Evolutionary conservation across 139 green algal genomes (phyloP).

Genomic region (Closterium sp.): DNA sequence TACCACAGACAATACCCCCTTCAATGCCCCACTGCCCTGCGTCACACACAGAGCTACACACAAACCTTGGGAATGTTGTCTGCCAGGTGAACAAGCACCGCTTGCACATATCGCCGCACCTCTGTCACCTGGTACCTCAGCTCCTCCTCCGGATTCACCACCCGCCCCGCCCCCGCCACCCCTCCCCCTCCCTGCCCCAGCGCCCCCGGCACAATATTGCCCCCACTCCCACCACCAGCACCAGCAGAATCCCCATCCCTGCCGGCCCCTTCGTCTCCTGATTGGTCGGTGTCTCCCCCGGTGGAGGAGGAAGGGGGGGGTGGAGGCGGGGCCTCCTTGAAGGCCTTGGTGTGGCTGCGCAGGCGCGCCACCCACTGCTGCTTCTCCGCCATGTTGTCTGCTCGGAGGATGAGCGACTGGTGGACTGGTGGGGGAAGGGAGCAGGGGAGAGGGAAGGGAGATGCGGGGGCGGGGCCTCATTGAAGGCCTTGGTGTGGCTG

Average conservation of each 20-base stretch:
- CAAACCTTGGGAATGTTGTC: conserved; percentile 41
- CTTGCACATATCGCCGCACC: conserved; percentile 24
- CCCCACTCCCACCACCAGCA: no score
- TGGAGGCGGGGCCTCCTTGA: not conserved
- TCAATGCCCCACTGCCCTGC: no score
- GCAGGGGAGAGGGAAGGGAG: not conserved
- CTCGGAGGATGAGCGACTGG: conserved; percentile 67
- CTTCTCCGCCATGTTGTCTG: conserved; percentile 72
- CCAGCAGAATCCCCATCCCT: no score
- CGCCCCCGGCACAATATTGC: no score
- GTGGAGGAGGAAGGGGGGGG: no score
- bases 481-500: no score
- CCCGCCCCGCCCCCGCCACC: no score
- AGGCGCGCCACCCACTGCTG: conserved; percentile 74
- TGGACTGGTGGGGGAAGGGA: conserved; percentile 34
- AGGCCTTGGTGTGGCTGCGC: conserved; percentile 17
- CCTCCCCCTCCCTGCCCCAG: no score
- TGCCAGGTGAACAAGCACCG: conserved; percentile 20
- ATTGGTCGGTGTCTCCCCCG: not conserved
- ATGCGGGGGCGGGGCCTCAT: not conserved
- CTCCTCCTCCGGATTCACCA: conserved; percentile 16
- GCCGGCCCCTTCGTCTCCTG: no score
- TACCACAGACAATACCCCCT: no score
- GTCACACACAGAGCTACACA: no score
- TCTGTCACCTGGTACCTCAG: conserved; percentile 52